A percentile compares a stretch with the other conserved stretches of the same genome.
These are phyloP conservation scores for Trichoderma gamsii DNA, from an alignment of 495 filamentous ascomycete species.

Conservation along the genomic window DNA sequence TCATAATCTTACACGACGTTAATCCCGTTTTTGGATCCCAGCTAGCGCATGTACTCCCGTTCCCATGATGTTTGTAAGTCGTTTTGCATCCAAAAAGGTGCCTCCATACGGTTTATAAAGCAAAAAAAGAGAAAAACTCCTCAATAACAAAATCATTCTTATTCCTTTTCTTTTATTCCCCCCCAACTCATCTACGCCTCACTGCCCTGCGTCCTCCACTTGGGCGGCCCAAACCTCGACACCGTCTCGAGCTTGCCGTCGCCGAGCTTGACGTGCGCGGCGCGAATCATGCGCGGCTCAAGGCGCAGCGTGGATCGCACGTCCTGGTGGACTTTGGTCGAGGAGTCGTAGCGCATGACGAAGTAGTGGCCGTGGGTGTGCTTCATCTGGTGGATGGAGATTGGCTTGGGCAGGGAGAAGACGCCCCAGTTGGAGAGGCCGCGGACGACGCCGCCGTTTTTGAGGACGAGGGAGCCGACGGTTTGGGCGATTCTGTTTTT, in stretches of 20 bases:
- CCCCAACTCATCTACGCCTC: neutral
- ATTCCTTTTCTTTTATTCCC: neutral
- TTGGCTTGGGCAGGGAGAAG: conserved; percentile 71
- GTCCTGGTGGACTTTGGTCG: conserved; percentile 59
- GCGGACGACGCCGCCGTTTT: conserved; percentile 81
- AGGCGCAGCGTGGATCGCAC: conserved; percentile 70
- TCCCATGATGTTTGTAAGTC: neutral
- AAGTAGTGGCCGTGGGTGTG: conserved; percentile 91
- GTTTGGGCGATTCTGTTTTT: conserved; percentile 72
- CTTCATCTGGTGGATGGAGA: conserved; percentile 67
- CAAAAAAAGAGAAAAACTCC: neutral
- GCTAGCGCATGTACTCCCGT: neutral
- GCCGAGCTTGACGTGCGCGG: conserved; percentile 80
- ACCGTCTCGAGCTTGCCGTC: conserved; percentile 63
- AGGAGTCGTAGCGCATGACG: conserved; percentile 89
- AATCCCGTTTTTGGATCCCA: neutral
- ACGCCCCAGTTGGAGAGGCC: conserved; percentile 91
- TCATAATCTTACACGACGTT: conserved; percentile 1
- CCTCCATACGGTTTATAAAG: neutral
- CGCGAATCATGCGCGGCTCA: conserved; percentile 86
- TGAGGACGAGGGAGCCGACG: conserved; percentile 75
- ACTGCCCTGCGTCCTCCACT: conserved; percentile 38
- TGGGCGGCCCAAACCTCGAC: conserved; percentile 54
- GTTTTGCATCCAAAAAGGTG: neutral
- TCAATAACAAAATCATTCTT: neutral